Evolutionary conservation across 345 rosid species (phyloP), one percentile per base, ranked within the genome.

Genomic region (Chamaenerion angustifolium): DNA sequence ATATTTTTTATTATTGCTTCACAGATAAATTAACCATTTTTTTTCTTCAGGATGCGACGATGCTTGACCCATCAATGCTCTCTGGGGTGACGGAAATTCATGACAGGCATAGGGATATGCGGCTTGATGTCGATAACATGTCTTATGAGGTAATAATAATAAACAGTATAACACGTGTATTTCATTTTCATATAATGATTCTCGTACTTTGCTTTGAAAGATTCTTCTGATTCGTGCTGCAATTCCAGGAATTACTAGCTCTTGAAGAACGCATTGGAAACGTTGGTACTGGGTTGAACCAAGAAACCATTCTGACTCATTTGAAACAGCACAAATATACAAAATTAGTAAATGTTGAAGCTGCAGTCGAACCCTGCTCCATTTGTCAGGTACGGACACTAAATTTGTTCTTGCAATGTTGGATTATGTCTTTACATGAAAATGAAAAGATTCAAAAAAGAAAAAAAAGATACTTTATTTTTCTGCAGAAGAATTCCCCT

Each of bases 91-190:
- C 84, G 51, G 82, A 78, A 61, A 42, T 75, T 31, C 79, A 81
- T 51, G 98, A 90, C 66, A 82, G 83, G 52, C 85, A 90, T 48
- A 73, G 98, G 62, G 92, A 85, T 58, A 83, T 90, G 98, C 80
- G 95, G 37, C 95, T 90, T 40, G 95, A 90, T 58, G 96, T 90
- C 49, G 98, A 90, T 72, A 87, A 83, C 74, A 90, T 90, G 98
- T 67, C 98, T 31, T 90, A 90, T 43, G 98, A 86, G 94, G 98
- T 90, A 79, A 61, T 35, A 47, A 35, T 9, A 8, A 12, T 21
- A 31, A 12, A 8, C 16, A 11, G 37, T 15, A 0, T 42, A 15
- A 43, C 21, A 21, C 25, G 19, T 43, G 1, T 16, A 43, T 54
- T 10, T 51, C 40, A 8, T 43, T 15, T 43, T 46, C 35, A 16